Evolutionary conservation across 1,284 basidiomycete genomes (phyloP), one percentile per base, ranked within the genome.

Genomic region (Ustilago vetiveriae): DNA sequence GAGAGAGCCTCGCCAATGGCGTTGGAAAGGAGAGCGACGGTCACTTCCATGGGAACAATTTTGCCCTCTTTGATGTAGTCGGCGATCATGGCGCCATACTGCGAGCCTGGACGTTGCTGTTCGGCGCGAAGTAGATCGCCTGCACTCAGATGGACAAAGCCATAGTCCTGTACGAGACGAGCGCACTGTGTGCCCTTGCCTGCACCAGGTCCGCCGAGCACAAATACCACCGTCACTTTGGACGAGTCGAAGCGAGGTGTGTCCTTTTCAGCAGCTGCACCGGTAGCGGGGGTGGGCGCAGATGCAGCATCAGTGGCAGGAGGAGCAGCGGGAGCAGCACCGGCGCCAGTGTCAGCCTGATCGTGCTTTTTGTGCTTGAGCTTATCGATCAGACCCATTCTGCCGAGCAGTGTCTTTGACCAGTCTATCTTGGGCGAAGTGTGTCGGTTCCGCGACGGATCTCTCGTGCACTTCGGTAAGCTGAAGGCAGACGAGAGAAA

Each of bases 111-210:
- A 44, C 94, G 90, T 63, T 89, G 84, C 84, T 98, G 94, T 82
- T 99, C 96, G 13, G 90, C 92, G 58, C 96, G 91, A 16, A 99
- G 87, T 26, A 99, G 89, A 83, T 99, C 96, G 17, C 96, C 96
- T 48, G 96, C 96, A 42, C 94, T 97, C 41, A 99, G 88, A 84
- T 99, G 96, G 76, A 89, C 90, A 83, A 98, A 98, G 45, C 87
- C 87, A 81, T 91, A 96, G 57, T 93, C 90, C 45, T 89, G 76
- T n/a, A 97, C 95, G 51, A 98, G 89, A 58, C 86, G 87, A 27
- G 86, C 88, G 80, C 94, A 98, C 82, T 98, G 96, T 0, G 96
- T 99, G 47, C 96, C 96, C 84, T 98, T 99, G 70, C 95, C 94
- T 73, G 93, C 93, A 53, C 96, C 96, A 21, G 96, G 96, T 1